Percentiles rank a stretch among this genome's conserved stretches.
These are phyloP conservation scores for Phytophthora pistaciae DNA, from an alignment of 352 stramenopile genomes.

Conservation along the genomic window DNA sequence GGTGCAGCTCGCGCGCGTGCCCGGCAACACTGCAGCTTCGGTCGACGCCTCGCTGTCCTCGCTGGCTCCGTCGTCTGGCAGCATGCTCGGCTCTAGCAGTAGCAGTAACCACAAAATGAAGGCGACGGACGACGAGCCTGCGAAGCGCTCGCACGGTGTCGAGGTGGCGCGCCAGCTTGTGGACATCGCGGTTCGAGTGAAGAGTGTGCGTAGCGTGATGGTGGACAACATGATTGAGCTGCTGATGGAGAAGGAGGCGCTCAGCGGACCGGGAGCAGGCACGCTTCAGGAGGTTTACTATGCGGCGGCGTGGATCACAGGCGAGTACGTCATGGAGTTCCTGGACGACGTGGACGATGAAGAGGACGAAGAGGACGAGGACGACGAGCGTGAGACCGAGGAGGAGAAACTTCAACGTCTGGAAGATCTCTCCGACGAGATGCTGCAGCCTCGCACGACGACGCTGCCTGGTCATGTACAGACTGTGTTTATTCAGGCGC, in stretches of 20 bases:
- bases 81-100: conserved; percentile 47
- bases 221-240: conserved; percentile 96
- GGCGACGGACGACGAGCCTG: conserved; percentile 32
- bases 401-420: conserved; percentile 90
- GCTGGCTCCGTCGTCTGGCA: conserved; percentile 42
- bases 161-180: conserved; percentile 96
- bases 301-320: conserved; percentile 97
- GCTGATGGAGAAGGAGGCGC: conserved; percentile 89
- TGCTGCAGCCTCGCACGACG: conserved; percentile 83
- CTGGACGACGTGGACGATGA: conserved; percentile 85
- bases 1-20: conserved; percentile 94
- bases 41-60: conserved; percentile 47
- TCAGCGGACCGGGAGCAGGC: conserved; percentile 73
- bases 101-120: conserved; percentile 38
- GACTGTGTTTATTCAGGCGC: conserved; percentile 95
- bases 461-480: conserved; percentile 91
- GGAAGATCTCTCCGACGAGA: conserved; percentile 82
- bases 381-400: conserved; percentile 74
- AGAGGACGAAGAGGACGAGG: conserved; percentile 84
- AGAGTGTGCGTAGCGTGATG: conserved; percentile 95
- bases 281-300: conserved; percentile 95
- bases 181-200: conserved; percentile 97
- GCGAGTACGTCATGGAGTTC: conserved; percentile 96
- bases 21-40: conserved; percentile 64
- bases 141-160: conserved; percentile 67